Conservation (phyloP, 2,329 filamentous ascomycete species). For the Aureobasidium subglaciale region DNA sequence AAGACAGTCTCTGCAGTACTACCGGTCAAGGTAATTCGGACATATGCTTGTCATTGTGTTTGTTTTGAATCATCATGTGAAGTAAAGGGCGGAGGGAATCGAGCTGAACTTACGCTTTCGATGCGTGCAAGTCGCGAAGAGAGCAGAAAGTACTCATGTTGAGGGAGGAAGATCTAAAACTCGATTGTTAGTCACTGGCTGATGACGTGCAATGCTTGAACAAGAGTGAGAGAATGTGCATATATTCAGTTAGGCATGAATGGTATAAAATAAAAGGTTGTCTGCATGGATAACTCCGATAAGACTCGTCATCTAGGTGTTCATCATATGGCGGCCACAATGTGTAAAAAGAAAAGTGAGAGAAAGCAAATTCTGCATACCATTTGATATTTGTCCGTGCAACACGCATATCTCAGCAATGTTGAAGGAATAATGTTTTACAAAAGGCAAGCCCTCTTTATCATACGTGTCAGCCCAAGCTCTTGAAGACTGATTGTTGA, state of each 20-base stretch:
- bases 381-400: neutral
- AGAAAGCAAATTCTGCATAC: constrained; percentile 13
- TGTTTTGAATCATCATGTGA: constrained; percentile 27
- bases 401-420: neutral
- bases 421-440: neutral
- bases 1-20: constrained; percentile 28
- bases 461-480: constrained; percentile 11
- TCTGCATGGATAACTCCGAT: constrained; percentile 33
- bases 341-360: constrained; percentile 14
- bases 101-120: constrained; percentile 8
- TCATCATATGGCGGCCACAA: constrained; percentile 26
- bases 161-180: neutral
- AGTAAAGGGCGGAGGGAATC: neutral
- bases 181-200: constrained; percentile 9
- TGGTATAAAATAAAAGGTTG: constrained; percentile 30
- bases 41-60: constrained; percentile 36
- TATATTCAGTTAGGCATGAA: constrained; percentile 26
- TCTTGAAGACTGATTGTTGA: constrained; percentile 1
- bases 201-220: constrained; percentile 17
- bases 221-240: constrained; percentile 9
- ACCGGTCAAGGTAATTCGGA: constrained; percentile 33
- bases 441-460: constrained; percentile 8
- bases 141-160: neutral
- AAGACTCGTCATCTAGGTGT: constrained; percentile 34
- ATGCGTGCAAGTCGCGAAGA: neutral